Conservation (phyloP, 371 early-diverging fungal genomes). For the Saksenaea vasiformis region DNA sequence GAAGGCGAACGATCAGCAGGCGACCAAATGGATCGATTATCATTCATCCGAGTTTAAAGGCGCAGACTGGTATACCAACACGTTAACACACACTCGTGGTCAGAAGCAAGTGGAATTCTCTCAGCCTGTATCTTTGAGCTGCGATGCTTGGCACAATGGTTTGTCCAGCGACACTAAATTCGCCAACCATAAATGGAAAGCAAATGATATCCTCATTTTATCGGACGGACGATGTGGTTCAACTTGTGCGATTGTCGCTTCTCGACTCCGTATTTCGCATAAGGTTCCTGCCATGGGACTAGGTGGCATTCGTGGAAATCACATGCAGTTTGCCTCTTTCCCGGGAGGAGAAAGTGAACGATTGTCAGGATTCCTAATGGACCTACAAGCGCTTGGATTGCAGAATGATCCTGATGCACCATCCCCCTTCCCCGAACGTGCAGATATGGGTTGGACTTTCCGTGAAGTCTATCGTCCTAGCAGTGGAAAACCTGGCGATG, state of each 20-base stretch:
- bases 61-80: slow-evolving; percentile 38
- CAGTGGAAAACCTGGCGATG: slow-evolving; percentile 21
- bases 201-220: slow-evolving; percentile 40
- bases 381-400: slow-evolving; percentile 39
- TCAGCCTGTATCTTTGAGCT: slow-evolving; percentile 39
- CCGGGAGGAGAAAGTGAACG: slow-evolving; percentile 57
- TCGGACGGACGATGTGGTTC: slow-evolving; percentile 57
- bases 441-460: slow-evolving; percentile 59
- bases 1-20: slow-evolving; percentile 33
- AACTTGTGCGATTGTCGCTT: slow-evolving; percentile 55
- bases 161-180: slow-evolving; percentile 16
- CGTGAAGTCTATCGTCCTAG: slow-evolving; percentile 49
- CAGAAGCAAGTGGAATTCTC: slow-evolving; percentile 36
- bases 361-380: slow-evolving; percentile 48
- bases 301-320: slow-evolving; percentile 55
- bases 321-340: slow-evolving; percentile 56
- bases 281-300: slow-evolving; percentile 53
- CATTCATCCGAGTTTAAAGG: slow-evolving; percentile 19
- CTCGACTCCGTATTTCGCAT: slow-evolving; percentile 51
- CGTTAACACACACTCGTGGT: slow-evolving; percentile 38
- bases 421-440: slow-evolving; percentile 47
- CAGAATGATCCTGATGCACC: slow-evolving; percentile 46
- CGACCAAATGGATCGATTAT: slow-evolving; percentile 52
- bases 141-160: slow-evolving; percentile 22
- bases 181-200: slow-evolving; percentile 39